phyloP scores from a whole-genome alignment of 352 stramenopile genomes.

The Phytopythium delawarense region DNA sequence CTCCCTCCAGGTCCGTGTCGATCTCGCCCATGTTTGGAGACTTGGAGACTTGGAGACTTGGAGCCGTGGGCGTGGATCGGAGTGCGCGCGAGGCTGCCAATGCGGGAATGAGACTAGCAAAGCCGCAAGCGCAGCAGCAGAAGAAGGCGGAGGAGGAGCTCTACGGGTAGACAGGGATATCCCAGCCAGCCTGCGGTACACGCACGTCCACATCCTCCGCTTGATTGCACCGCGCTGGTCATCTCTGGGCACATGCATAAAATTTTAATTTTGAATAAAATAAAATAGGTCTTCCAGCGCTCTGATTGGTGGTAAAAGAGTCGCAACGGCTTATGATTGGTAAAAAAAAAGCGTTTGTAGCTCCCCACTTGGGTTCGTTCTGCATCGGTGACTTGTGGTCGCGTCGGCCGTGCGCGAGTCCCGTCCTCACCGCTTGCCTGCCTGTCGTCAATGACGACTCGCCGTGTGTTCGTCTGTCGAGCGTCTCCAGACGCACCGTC shows the following conservation, averaged over 20 bases:
- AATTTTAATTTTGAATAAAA: too few species aligned
- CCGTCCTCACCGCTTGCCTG: too few species aligned
- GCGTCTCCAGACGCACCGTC: background rate
- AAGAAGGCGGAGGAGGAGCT: background rate
- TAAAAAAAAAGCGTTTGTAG: background rate
- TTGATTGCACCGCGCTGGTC: background rate
- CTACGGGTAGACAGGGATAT: background rate
- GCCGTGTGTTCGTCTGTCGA: background rate
- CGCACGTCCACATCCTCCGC: background rate
- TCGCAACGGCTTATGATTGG: background rate
- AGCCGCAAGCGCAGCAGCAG: background rate
- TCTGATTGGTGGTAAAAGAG: background rate
- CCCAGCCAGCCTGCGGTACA: background rate
- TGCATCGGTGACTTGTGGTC: background rate
- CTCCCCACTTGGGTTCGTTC: too few species aligned
- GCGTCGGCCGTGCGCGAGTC: too few species aligned
- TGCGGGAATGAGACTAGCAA: background rate
- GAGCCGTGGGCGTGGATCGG: background rate
- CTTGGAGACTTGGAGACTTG: too few species aligned
- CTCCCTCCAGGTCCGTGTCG: conserved; percentile 26
- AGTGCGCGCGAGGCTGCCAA: conserved; percentile 1
- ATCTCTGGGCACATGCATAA: background rate
- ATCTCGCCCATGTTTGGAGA: conserved; percentile 23
- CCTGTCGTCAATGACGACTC: too few species aligned
- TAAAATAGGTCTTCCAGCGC: background rate